phyloP scores from a whole-genome alignment of 345 rosid genomes.

The Laguncularia racemosa region DNA sequence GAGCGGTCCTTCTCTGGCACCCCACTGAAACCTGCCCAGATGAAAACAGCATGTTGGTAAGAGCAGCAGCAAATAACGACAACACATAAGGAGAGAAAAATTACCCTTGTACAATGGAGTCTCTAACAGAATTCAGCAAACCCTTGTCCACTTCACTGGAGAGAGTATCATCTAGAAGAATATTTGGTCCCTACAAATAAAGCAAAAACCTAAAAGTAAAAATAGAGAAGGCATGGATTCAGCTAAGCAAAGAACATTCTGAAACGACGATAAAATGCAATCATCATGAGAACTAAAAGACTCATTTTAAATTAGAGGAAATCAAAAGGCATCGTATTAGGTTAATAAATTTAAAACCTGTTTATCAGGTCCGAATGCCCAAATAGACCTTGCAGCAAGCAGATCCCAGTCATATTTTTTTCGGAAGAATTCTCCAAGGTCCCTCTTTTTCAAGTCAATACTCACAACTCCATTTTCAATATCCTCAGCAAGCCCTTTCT shows the following conservation, averaged over 20 bases:
- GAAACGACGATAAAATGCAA: too few relatives aligned
- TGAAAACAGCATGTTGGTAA: constrained; percentile 8
- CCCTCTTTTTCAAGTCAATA: constrained; percentile 81
- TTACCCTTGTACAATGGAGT: constrained; percentile 97
- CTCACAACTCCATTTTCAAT: constrained; percentile 88
- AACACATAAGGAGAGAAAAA: constrained; percentile 3
- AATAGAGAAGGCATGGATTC: too few relatives aligned
- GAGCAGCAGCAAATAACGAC: constrained; percentile 6
- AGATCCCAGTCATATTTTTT: constrained; percentile 96
- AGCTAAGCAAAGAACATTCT: too few relatives aligned
- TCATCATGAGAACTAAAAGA: too few relatives aligned
- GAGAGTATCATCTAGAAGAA: constrained; percentile 86
- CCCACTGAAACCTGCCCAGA: constrained; percentile 87
- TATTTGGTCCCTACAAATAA: constrained; percentile 72
- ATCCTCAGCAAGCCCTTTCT: constrained; percentile 93
- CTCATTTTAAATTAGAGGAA: neutral
- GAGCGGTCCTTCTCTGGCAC: constrained; percentile 96
- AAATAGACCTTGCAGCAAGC: constrained; percentile 93
- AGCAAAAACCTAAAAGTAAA: too few relatives aligned
- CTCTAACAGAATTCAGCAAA: constrained; percentile 75
- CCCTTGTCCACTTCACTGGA: constrained; percentile 91
- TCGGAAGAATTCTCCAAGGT: constrained; percentile 87
- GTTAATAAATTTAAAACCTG: constrained; percentile 40
- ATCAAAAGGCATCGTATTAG: neutral
- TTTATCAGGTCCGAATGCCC: constrained; percentile 99